A percentile compares a stretch with the other conserved stretches of the same genome.
These are phyloP conservation scores for Trametes meyenii DNA, from an alignment of 768 basidiomycete genomes.

Conservation along the genomic window DNA sequence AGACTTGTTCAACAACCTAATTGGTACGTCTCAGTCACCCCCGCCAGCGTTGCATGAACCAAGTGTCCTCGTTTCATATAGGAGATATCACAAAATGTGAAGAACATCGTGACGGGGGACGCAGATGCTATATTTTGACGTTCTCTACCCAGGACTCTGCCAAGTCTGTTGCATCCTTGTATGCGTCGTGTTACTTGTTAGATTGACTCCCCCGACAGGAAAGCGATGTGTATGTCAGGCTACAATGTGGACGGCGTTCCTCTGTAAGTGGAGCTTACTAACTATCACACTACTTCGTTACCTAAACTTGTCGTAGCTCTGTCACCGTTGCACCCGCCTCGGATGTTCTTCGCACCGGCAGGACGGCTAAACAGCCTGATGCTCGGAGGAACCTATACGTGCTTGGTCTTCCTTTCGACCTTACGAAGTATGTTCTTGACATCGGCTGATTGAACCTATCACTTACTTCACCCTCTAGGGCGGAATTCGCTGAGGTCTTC, in stretches of 20 bases:
- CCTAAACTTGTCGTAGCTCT: constrained; percentile 8
- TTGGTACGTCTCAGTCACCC: constrained; percentile 43
- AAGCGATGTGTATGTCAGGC: constrained; percentile 68
- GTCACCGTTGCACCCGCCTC: constrained; percentile 27
- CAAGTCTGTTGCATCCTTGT: constrained; percentile 42
- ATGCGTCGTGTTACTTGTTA: constrained; percentile 10
- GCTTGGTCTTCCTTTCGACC: constrained; percentile 79
- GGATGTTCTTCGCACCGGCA: constrained; percentile 25
- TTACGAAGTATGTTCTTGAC: constrained; percentile 61
- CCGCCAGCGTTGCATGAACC: background rate
- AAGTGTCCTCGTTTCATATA: constrained; percentile 1
- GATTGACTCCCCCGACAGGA: constrained; percentile 35
- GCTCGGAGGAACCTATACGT: constrained; percentile 80
- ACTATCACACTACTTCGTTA: background rate
- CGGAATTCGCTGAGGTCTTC: constrained; percentile 64
- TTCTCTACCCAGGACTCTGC: constrained; percentile 57
- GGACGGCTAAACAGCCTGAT: constrained; percentile 43
- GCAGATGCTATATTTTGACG: constrained; percentile 51
- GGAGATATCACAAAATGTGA: constrained; percentile 51
- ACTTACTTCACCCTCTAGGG: background rate
- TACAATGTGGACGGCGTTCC: constrained; percentile 56
- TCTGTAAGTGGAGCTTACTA: constrained; percentile 46
- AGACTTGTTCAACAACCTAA: constrained; percentile 57
- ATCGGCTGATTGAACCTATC: background rate
- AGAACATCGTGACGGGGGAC: constrained; percentile 28